Evolutionary conservation across 148 eudicot species (phyloP).

Genomic region (Drosera capensis): DNA sequence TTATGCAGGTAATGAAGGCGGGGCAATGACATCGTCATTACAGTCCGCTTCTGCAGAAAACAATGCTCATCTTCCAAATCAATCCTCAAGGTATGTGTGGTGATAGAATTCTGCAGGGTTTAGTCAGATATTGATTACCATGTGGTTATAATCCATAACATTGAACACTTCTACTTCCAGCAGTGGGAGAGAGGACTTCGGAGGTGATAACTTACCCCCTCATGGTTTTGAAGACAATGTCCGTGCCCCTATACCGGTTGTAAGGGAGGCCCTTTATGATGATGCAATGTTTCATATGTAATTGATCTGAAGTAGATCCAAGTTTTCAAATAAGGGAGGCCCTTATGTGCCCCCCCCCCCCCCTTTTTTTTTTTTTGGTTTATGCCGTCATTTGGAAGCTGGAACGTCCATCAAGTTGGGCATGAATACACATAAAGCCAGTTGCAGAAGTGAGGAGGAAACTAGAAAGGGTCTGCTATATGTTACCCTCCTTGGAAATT

Average conservation of each 20-base stretch:
- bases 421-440: no score
- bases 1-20: slow-evolving; percentile 73
- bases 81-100: slow-evolving; percentile 33
- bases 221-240: slow-evolving; percentile 35
- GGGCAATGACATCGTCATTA: slow-evolving; percentile 19
- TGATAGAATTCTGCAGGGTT: background rate
- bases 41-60: slow-evolving; percentile 25
- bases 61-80: slow-evolving; percentile 19
- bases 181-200: slow-evolving; percentile 34
- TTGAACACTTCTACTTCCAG: slow-evolving; percentile 4
- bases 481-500: no score
- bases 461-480: no score
- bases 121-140: background rate
- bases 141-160: background rate
- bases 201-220: slow-evolving; percentile 11
- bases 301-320: background rate
- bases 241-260: slow-evolving; percentile 85
- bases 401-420: no score
- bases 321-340: slow-evolving; percentile 1
- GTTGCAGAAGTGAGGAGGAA: no score
- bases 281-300: slow-evolving; percentile 48
- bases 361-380: no score
- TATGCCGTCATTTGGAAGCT: no score
- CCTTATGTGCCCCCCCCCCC: no score
- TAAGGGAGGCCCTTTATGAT: slow-evolving; percentile 86